Conservation (phyloP, 306 rosid species). For the Prunus kanzakura region DNA sequence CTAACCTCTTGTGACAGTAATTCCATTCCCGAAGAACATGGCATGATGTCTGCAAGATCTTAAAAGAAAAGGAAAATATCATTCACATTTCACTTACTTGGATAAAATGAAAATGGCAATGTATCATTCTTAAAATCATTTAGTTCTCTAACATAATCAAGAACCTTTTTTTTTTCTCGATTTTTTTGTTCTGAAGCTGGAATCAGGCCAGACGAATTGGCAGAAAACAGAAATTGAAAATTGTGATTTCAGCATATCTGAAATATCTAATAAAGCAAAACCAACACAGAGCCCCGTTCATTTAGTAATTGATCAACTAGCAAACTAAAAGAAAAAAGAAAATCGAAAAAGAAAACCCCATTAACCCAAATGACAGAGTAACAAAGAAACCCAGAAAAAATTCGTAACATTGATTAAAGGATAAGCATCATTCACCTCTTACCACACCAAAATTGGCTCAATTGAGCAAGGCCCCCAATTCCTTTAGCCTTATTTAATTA, state of each 20-base stretch:
- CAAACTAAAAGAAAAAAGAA: neutral
- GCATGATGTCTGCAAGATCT: conserved; percentile 55
- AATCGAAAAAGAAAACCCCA: neutral
- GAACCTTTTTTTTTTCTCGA: neutral
- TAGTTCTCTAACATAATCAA: neutral
- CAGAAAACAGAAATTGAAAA: neutral
- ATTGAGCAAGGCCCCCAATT: neutral
- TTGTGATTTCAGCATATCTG: neutral
- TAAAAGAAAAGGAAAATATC: conserved; percentile 7
- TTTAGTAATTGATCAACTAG: neutral
- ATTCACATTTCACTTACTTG: conserved; percentile 7
- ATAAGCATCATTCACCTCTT: conserved; percentile 6
- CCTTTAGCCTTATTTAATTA: neutral
- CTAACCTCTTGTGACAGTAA: conserved; percentile 81
- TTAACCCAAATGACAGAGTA: conserved; percentile 1
- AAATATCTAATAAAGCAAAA: neutral
- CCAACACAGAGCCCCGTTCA: neutral
- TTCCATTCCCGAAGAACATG: conserved; percentile 67
- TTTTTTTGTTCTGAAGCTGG: neutral
- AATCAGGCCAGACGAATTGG: neutral
- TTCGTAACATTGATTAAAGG: neutral
- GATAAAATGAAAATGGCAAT: too few relatives aligned
- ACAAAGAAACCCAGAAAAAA: neutral
- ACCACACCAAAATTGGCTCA: neutral
- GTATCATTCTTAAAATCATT: too few relatives aligned